Evolutionary conservation across 768 basidiomycete species (phyloP), one percentile per base, ranked within the genome.

Genomic region (Glaciozyma martinii): DNA sequence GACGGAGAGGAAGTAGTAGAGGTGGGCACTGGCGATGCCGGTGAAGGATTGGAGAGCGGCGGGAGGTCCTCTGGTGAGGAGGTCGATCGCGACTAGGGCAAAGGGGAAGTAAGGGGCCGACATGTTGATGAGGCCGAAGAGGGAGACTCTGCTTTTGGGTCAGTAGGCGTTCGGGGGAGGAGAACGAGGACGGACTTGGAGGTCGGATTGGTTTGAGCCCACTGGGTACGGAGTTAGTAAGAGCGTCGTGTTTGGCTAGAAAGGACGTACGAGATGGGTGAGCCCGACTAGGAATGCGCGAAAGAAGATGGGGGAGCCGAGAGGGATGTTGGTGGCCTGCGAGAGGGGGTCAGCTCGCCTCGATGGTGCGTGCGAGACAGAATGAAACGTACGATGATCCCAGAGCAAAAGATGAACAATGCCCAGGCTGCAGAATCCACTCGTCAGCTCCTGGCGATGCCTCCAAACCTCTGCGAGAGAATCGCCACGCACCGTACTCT

Each of bases 111-210:
- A 91, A 66, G 78, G 77, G 63, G 87, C 75, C 1, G 88, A 89
- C 66, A 92, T 73, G 23, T 83, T 83, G 71, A 94, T 62, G 61
- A 94, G 81, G 8, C 90, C 90, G 79, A 89, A 85, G 63, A 93
- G 74, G 12, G 86, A 87, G 19, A 87, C 85, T 71, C 83, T 66
- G 81, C 43, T 19, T 1, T 13, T 9, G 25, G 33, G 40, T n/a
- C n/a, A 42, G 46, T 27, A 61, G 49, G 5, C 13, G 53, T 46
- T 21, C 53, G 53, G 29, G 30, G 30, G 46, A 7, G 37, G n/a
- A 23, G 40, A 21, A 10, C n/a, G 5, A 12, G n/a, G 40, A 29
- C 40, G 56, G 25, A 67, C 66, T 62, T 44, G 23, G 46, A 42
- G 21, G 56, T 46, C 3, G 59, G 47, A 43, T 66, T 63, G 8